Evolutionary conservation across 768 basidiomycete species (phyloP).

Genomic region (Auriscalpium microsporum): DNA sequence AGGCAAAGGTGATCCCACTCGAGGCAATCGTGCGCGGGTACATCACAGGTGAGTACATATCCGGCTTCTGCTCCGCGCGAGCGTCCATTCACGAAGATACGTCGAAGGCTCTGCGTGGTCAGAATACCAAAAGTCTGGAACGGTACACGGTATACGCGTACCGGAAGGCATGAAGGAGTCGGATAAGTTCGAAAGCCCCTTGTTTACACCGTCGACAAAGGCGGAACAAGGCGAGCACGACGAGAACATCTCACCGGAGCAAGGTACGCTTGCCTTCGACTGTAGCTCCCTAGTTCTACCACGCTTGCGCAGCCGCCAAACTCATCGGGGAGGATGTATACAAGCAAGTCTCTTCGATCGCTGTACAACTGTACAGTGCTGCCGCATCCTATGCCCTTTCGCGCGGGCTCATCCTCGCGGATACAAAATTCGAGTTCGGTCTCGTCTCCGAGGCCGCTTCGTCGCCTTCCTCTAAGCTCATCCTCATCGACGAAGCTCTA

Average conservation of each 20-base stretch:
- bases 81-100: not conserved
- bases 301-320: slow-evolving; percentile 38
- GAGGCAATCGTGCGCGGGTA: slow-evolving; percentile 97
- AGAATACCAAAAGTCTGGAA: slow-evolving; percentile 84
- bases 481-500: slow-evolving; percentile 92
- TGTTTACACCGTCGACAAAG: slow-evolving; percentile 97
- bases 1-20: slow-evolving; percentile 80
- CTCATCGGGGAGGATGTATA: slow-evolving; percentile 64
- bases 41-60: slow-evolving; percentile 60
- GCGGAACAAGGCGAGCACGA: slow-evolving; percentile 92
- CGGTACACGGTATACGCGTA: slow-evolving; percentile 78
- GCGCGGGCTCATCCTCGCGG: slow-evolving; percentile 86
- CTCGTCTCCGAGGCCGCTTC: slow-evolving; percentile 36
- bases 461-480: slow-evolving; percentile 36
- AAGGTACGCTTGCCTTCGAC: slow-evolving; percentile 44
- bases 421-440: slow-evolving; percentile 99
- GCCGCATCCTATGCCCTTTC: slow-evolving; percentile 68
- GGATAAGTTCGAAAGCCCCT: slow-evolving; percentile 66
- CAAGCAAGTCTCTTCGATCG: slow-evolving; percentile 44
- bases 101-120: slow-evolving; percentile 84
- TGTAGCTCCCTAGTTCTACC: not conserved
- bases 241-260: slow-evolving; percentile 96
- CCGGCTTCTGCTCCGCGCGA: not conserved
- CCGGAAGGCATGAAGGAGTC: slow-evolving; percentile 78
- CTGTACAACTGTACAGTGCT: slow-evolving; percentile 60